These are phyloP conservation scores for Arabidopsis lyrata DNA, from an alignment of 441 rosid species.

Conservation along the genomic window DNA sequence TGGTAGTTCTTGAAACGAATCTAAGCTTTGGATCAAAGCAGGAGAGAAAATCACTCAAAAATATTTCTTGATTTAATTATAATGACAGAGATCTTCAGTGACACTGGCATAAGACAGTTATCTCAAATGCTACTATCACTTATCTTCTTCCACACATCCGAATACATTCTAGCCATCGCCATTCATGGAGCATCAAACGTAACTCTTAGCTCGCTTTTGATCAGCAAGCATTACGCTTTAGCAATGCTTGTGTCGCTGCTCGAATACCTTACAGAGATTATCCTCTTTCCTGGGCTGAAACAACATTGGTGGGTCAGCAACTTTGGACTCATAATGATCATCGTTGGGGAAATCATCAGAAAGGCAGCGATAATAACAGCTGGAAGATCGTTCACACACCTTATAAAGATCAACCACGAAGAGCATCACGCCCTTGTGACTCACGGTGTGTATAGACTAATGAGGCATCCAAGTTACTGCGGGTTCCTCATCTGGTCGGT, in stretches of 20 bases:
- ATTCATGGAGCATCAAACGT: slow-evolving; percentile 71
- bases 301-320: slow-evolving; percentile 72
- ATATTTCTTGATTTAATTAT: slow-evolving; percentile 20
- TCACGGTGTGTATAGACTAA: slow-evolving; percentile 61
- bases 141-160: slow-evolving; percentile 76
- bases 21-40: slow-evolving; percentile 1
- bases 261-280: slow-evolving; percentile 63
- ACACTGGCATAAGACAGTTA: slow-evolving; percentile 66
- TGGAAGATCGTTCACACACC: slow-evolving; percentile 74
- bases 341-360: slow-evolving; percentile 66
- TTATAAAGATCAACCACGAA: slow-evolving; percentile 64
- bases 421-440: slow-evolving; percentile 74
- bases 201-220: slow-evolving; percentile 63
- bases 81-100: slow-evolving; percentile 65
- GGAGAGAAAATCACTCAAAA: slow-evolving; percentile 26
- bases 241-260: slow-evolving; percentile 69
- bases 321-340: slow-evolving; percentile 63
- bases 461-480: slow-evolving; percentile 83
- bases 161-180: slow-evolving; percentile 62
- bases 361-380: slow-evolving; percentile 78
- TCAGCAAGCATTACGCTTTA: slow-evolving; percentile 65
- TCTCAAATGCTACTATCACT: slow-evolving; percentile 60
- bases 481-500: slow-evolving; percentile 85
- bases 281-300: slow-evolving; percentile 70
- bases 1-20: slow-evolving; percentile 8